Evolutionary conservation across 2,329 filamentous ascomycete genomes (phyloP), one percentile per base, ranked within the genome.

Genomic region (Aureobasidium sp.): DNA sequence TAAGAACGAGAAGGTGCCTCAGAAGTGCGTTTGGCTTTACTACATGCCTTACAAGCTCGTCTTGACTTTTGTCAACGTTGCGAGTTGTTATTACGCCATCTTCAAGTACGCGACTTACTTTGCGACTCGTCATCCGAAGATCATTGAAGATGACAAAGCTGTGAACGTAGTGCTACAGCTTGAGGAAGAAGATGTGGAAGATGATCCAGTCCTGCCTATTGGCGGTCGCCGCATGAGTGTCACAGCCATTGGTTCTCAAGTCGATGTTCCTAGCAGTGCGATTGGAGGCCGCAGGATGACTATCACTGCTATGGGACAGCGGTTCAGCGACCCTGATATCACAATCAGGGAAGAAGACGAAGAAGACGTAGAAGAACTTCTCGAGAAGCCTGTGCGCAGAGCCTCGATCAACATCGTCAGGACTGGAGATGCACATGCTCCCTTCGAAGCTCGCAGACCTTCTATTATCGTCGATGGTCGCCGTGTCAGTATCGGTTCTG

Each of bases 101-200:
- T 76, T 67, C 78, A 75, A 69, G 62, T 84, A 84, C 68, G 82
- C 80, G 1, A 75, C 75, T 1, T 85, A 83, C 69, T 85, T 84
- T 65, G 79, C 82, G 16, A 77, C 77, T 50, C 77, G 81, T 16
- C 83, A 84, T 66, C 81, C 82, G 1, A 84, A 82, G 67, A 78
- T 85, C 10, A 80, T 80, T 38, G 82, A 85, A 66, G 81, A 85
- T 66, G 79, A 81, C 55, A 80, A 80, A 63, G 81, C 79, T 23
- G 62, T 68, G 7, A 64, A 68, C 25, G 68, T 69, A 6, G 68
- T 69, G 3, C 54, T 69, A 15, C 66, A 65, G 29, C 43, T 69
- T 9, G 68, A 69, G 48, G 68, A 69, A 62, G 62, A 63, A 5
- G 58, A 58, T 13, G 47, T 29, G 33, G 56, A 33, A n/a, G 43